Base-by-base conservation (phyloP, 345 rosid genomes). In the Combretum micranthum region DNA sequence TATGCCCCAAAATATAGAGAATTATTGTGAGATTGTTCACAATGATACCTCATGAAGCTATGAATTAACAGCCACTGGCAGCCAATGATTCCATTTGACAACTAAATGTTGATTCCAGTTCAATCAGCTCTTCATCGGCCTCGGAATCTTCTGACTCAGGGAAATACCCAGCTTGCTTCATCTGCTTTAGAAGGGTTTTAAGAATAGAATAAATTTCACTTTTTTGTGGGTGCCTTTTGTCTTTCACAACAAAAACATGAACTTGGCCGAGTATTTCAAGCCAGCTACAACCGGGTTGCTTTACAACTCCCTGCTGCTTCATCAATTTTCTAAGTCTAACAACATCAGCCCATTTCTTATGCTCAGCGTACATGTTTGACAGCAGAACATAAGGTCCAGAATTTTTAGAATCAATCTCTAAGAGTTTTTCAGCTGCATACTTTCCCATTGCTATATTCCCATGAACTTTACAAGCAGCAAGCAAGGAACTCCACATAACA, bases 231-330 rank as follows among this genome's bases (percentile, higher is more conserved):
- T 87, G 89, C 50, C 64, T 77, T 64, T 76, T 88, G 65, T 85
- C 96, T 77, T 91, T 85, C 65, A 79, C 98, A 79, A 83, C 74
- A 76, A 88, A 88, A 62, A 79, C 74, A 64, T 80, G 84, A 58
- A 64, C 68, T 39, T 62, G 61, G 43, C 92, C 86, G 57, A 48
- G 80, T 53, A 79, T 65, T 52, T 82, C 80, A 55, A 91, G 75
- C 95, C 96, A 88, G 72, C 98, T 91, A 69, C 86, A 83, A 12
- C 98, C 98, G 42, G 95, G 92, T 64, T 85, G 86, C 74, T 91
- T 88, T 20, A 65, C 47, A 50, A 91, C 90, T 63, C 96, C 88
- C 13, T 52, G 74, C 60, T 62, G 72, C 72, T 69, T 79, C 95
- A 88, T 88, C 54, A 65, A 57, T 63, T 75, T 85, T 43, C 98